Base-by-base conservation (phyloP, 495 filamentous ascomycete genomes). In the Penicillium canescens region DNA sequence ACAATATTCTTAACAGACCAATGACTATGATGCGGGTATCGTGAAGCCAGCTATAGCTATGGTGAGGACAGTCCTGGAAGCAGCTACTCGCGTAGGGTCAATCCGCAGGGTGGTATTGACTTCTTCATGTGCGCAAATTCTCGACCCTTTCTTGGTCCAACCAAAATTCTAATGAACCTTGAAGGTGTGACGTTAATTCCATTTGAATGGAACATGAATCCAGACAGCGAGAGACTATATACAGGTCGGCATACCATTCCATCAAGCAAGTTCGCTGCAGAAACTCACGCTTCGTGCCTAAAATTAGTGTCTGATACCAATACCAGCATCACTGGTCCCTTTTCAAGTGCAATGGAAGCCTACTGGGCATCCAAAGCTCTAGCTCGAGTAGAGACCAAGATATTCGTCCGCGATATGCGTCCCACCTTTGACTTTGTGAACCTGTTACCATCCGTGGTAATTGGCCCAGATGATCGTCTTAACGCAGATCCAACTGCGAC, bases 51-150 rank as follows among this genome's bases (percentile, higher is more conserved):
- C 76, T 11, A 42, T 78, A 6, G 57, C 69, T 13, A 64, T 67
- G 31, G 72, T 72, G n/a, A 62, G 65, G 20, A 63, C 59, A 23
- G 62, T 80, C n/a, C 61, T 82, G 38, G 61, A 74, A 44, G 67
- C 77, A 10, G 77, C 78, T 14, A 11, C 16, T n/a, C 62, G 66
- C 14, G 41, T 53, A 2, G 42, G 61, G 6, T 64, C 68, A 6
- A 58, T 79, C n/a, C 62, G 72, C 36, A 61, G 77, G 3, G 64
- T 81, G 2, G 71, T 81, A 6, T 67, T 81, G 34, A 79, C 77
- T 2, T 76, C 74, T 9, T 80, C 78, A 4, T 59, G 60, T 62
- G 39, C 20, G 46, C 10, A 38, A 13, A 9, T 28, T 6, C 1
- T 45, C 20, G 6, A 6, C 5, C 7, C 11, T 5, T 11, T 41